Percentiles rank a stretch among this genome's conserved stretches.
These are phyloP conservation scores for Mortierella sp. DNA, from an alignment of 371 early-diverging fungal species.

Conservation along the genomic window DNA sequence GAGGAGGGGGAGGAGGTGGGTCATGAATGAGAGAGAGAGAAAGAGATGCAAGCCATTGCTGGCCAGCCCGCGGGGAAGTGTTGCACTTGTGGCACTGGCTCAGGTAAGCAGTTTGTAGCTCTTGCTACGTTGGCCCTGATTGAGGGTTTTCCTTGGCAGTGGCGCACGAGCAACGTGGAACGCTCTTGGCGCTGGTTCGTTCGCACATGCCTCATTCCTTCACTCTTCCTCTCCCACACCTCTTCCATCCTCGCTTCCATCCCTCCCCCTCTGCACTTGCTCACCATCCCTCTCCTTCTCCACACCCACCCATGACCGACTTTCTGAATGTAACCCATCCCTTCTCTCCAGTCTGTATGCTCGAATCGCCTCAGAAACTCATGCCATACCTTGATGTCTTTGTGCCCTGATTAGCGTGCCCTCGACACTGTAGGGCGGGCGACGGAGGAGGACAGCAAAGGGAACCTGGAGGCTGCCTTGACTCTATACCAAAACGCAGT, in stretches of 20 bases:
- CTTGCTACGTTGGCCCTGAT: too few species aligned
- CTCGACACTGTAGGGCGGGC: conserved; percentile 91
- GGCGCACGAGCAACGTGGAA: too few species aligned
- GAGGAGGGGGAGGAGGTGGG: not conserved
- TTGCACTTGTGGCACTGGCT: too few species aligned
- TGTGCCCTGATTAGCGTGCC: conserved; percentile 71
- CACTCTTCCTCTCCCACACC: conserved; percentile 1
- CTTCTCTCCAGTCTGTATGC: not conserved
- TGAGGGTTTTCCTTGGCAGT: too few species aligned
- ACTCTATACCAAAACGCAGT: conserved; percentile 84
- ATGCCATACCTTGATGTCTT: not conserved
- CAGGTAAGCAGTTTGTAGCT: too few species aligned
- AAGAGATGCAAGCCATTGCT: too few species aligned
- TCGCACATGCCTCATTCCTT: not conserved
- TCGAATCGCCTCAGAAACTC: not conserved
- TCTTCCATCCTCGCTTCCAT: not conserved
- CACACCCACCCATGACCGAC: conserved; percentile 21
- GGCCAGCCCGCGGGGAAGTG: too few species aligned
- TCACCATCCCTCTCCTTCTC: not conserved
- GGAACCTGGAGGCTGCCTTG: conserved; percentile 93
- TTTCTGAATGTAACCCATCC: conserved; percentile 27
- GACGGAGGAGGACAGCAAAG: conserved; percentile 91
- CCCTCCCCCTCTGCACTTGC: not conserved
- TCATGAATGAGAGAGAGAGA: not conserved
- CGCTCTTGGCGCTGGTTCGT: not conserved